Evolutionary conservation across 768 basidiomycete species (phyloP).

Genomic region (Tulasnella sp.): DNA sequence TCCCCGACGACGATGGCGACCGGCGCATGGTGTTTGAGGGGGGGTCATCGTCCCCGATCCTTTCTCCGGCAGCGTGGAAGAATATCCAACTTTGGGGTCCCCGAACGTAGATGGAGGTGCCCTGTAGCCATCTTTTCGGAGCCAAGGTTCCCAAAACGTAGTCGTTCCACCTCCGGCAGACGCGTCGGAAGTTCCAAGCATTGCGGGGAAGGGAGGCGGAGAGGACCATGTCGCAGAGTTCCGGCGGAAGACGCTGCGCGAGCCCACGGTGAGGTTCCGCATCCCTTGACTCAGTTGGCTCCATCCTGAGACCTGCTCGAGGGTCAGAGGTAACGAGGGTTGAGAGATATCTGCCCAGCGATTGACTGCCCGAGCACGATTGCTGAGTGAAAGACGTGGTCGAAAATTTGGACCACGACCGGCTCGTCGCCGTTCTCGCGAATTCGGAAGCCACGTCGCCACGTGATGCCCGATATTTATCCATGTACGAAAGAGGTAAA

Average conservation of each 20-base stretch:
- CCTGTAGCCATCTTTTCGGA: neutral
- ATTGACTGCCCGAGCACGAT: neutral
- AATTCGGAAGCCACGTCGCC: neutral
- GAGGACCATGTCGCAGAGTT: neutral
- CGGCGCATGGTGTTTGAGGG: neutral
- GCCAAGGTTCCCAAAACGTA: neutral
- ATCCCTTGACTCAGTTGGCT: neutral
- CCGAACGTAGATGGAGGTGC: neutral
- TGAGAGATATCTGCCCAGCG: neutral
- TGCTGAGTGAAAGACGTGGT: neutral
- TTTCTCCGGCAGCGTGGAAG: neutral
- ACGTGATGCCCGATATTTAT: neutral
- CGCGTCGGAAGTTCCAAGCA: neutral
- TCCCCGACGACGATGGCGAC: neutral
- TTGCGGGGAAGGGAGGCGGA: neutral
- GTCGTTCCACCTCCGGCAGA: neutral
- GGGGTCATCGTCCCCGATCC: neutral
- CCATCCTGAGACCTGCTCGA: neutral
- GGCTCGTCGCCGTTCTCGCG: neutral
- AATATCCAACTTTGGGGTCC: neutral
- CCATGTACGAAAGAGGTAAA: neutral
- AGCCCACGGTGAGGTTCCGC: neutral
- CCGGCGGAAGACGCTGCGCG: neutral
- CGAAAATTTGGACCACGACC: neutral
- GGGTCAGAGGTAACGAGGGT: neutral